Evolutionary conservation across 139 green algal genomes (phyloP).

Genomic region (Diplosphaera chodatii): DNA sequence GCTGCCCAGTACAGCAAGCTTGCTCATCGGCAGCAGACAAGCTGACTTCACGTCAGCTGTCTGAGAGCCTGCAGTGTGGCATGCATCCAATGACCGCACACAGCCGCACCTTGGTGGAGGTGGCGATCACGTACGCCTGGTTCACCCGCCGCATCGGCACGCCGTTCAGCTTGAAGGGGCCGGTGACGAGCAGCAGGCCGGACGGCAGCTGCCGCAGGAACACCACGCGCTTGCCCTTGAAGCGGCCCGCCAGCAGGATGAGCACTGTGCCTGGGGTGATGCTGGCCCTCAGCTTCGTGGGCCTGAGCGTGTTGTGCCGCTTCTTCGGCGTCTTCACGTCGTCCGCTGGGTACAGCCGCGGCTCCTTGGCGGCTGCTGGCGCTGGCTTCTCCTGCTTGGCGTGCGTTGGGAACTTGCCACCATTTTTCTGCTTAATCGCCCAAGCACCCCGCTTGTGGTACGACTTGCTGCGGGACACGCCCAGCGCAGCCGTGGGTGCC

Average conservation of each 20-base stretch:
- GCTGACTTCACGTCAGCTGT: no score
- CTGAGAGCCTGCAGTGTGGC: no score
- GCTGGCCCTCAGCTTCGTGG: conserved; percentile 81
- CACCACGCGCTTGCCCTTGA: conserved; percentile 98
- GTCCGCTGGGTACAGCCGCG: conserved; percentile 90
- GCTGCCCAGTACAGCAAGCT: neutral
- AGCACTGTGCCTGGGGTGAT: conserved; percentile 96
- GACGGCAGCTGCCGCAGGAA: conserved; percentile 93
- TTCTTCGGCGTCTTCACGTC: conserved; percentile 76
- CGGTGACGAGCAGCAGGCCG: conserved; percentile 92
- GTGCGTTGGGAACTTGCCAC: conserved; percentile 86
- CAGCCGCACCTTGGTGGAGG: conserved; percentile 91
- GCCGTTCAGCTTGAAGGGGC: conserved; percentile 96
- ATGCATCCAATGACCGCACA: no score
- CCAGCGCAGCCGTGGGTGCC: neutral
- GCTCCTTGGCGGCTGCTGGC: conserved; percentile 20
- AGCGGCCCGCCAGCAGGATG: conserved; percentile 92
- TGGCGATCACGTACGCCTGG: conserved; percentile 97
- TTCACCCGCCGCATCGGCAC: conserved; percentile 92
- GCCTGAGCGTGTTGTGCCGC: conserved; percentile 53
- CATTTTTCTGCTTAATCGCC: conserved; percentile 95
- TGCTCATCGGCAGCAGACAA: conserved; percentile 18
- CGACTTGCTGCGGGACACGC: conserved; percentile 46
- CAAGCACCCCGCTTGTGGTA: conserved; percentile 73
- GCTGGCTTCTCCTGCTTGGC: conserved; percentile 50